phyloP scores from a whole-genome alignment of 345 rosid genomes.

The Pseudoturritis turrita region DNA sequence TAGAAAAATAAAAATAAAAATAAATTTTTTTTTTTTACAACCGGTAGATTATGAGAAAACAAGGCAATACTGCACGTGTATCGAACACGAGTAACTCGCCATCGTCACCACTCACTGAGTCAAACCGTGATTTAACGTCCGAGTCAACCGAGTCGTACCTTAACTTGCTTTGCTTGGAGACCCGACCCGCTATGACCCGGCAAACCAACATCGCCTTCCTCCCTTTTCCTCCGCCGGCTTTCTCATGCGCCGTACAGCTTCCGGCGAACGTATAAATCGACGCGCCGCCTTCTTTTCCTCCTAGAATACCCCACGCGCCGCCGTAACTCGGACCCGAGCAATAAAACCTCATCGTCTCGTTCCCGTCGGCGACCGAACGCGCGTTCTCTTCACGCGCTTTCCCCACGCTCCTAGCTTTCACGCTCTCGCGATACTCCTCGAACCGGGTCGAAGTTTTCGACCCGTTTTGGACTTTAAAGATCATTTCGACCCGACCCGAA shows the following conservation, averaged over 20 bases:
- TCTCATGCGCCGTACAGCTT: conserved; percentile 77
- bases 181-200: conserved; percentile 89
- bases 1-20: neutral
- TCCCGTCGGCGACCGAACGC: conserved; percentile 88
- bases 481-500: conserved; percentile 76
- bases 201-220: conserved; percentile 93
- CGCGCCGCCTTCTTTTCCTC: conserved; percentile 38
- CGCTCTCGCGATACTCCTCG: conserved; percentile 86
- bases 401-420: conserved; percentile 50
- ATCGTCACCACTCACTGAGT: conserved; percentile 78
- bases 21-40: conserved; percentile 44
- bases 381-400: conserved; percentile 62
- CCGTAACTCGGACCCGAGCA: conserved; percentile 63
- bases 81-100: conserved; percentile 90
- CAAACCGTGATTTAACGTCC: conserved; percentile 52
- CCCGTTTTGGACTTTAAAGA: conserved; percentile 86
- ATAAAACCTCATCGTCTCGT: conserved; percentile 93
- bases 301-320: conserved; percentile 30
- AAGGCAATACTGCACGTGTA: conserved; percentile 85
- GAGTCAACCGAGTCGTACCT: conserved; percentile 42
- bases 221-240: conserved; percentile 77
- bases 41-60: conserved; percentile 88
- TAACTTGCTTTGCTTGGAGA: conserved; percentile 41
- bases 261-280: conserved; percentile 71
- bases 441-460: conserved; percentile 61